Base-by-base conservation (phyloP, 2,329 filamentous ascomycete genomes). In the Aspergillus sp. region DNA sequence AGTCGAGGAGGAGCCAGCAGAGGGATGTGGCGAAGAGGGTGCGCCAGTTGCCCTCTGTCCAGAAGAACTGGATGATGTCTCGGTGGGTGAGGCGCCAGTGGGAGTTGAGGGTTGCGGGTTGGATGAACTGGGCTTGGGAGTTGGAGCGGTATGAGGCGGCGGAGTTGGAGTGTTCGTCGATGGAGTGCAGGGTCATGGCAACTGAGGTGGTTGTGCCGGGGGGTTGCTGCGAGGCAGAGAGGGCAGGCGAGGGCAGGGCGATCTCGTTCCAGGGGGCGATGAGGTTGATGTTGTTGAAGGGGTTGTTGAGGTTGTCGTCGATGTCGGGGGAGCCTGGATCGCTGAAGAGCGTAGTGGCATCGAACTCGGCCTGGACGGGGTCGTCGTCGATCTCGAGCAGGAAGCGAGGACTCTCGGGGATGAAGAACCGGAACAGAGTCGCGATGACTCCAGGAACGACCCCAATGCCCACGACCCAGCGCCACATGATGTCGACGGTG, bases 401-500 rank as follows among this genome's bases (percentile, higher is more conserved):
- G 70, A 86, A 89, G 33, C 87, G 77, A 4, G 86, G 86, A 56
- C 83, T 86, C 68, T 89, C 86, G 39, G 85, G 86, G 42, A 89
- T 82, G 61, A 86, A 85, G 68, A 89, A 86, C 17, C 86, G 83
- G 65, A 88, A 88, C 40, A 86, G 77, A 58, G 87, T 84, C 62
- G 86, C 86, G 8, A 89, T 75, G 12, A 86, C 74, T 4, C 85
- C 86, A 0, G 86, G 86, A 0, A 88, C 77, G 8, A 85, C 85
- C 6, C 86, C 86, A 0, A 86, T 83, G 2, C 85, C 86, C 61
- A 88, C 83, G 30, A 89, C 84, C 66, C 87, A 87, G 48, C 86
- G 80, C 86, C 86, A 89, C 61, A 87, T 84, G 1, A 80, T 82
- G 61, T 89, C 86, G 2, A 88, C 75, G 4, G 75, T 73, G 5